Evolutionary conservation across 257 asterid species (phyloP), one percentile per base, ranked within the genome.

Genomic region (Nicotiana attenuata): DNA sequence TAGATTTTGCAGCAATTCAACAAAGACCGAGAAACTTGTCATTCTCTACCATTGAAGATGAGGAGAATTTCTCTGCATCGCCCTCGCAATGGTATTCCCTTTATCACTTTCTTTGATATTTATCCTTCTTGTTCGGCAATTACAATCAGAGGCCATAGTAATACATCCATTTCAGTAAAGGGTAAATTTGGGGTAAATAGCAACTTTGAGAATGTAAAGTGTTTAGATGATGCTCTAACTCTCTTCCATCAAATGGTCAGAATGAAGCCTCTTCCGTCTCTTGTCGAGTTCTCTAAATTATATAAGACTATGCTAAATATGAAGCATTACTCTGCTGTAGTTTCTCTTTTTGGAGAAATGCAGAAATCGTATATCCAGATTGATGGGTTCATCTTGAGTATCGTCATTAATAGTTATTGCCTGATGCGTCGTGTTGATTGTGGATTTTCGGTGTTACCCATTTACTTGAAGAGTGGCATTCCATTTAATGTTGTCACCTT

Each of bases 301-400:
- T 60, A 67, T 8, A 68, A 16, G 5, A 31, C 22, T 22, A 63
- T 81, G 47, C 66, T 83, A 7, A 81, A 53, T 33, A 83, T 81
- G 80, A 81, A 77, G 8, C 81, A 79, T 0, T 55, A 66, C 68
- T 13, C 24, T 13, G 45, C 7, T 64, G 85, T 45, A 0, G 26
- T 86, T 29, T 10, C 55, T 8, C 52, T 86, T 63, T 84, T 81
- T 28, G 59, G 15, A 45, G 22, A 65, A 81, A 86, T 86, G 89
- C 55, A 14, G 76, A n/a, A 9, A 53, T 10, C 1, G 41, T 0
- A 0, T 33, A 33, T 33, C 8, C 84, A 38, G 5, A 53, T 22
- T 6, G 3, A 3, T 57, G 22, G 0, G 0, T 45, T 3, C 41
- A 64, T 60, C 3, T 29, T 83, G 28, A 50, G 0, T 61, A 59